These are phyloP conservation scores for Malus sylvestris DNA, from an alignment of 306 rosid genomes.

Conservation along the genomic window DNA sequence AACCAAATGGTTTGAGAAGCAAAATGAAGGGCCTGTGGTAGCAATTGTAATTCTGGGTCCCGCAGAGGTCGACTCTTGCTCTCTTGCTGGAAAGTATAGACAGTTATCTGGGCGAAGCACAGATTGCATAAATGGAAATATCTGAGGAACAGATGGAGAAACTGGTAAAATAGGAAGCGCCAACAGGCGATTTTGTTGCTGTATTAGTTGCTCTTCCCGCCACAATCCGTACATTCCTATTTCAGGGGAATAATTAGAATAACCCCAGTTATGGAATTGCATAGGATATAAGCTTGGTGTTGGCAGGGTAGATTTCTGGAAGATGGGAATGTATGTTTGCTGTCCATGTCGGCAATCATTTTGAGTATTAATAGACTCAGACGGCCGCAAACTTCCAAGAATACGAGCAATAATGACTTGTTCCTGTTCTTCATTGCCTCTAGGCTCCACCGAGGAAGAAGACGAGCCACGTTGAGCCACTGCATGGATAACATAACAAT, in stretches of 20 bases:
- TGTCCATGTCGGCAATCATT: conserved; percentile 25
- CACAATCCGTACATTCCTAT: conserved; percentile 58
- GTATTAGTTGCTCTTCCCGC: conserved; percentile 65
- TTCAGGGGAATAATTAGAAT: conserved; percentile 48
- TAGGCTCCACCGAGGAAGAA: conserved; percentile 33
- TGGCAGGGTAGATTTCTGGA: conserved; percentile 28
- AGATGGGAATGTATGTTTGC: conserved; percentile 26
- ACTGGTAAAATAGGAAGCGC: conserved; percentile 48
- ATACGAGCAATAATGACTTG: conserved; percentile 57
- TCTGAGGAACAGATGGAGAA: conserved; percentile 37
- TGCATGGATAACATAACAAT: conserved; percentile 26
- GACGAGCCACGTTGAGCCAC: conserved; percentile 51
- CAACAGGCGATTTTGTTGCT: conserved; percentile 45
- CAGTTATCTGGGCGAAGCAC: conserved; percentile 44
- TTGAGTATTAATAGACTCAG: conserved; percentile 23
- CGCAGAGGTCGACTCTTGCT: conserved; percentile 37
- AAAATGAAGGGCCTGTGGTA: conserved; percentile 46
- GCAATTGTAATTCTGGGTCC: conserved; percentile 42
- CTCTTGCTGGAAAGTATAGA: conserved; percentile 51
- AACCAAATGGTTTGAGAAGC: conserved; percentile 35
- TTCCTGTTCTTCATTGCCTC: conserved; percentile 59
- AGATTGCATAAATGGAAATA: conserved; percentile 61
- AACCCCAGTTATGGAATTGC: conserved; percentile 42
- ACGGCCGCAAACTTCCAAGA: conserved; percentile 41
- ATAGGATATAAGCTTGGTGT: conserved; percentile 27